phyloP scores from a whole-genome alignment of 2,329 filamentous ascomycete species.

The Alternaria viburni region DNA sequence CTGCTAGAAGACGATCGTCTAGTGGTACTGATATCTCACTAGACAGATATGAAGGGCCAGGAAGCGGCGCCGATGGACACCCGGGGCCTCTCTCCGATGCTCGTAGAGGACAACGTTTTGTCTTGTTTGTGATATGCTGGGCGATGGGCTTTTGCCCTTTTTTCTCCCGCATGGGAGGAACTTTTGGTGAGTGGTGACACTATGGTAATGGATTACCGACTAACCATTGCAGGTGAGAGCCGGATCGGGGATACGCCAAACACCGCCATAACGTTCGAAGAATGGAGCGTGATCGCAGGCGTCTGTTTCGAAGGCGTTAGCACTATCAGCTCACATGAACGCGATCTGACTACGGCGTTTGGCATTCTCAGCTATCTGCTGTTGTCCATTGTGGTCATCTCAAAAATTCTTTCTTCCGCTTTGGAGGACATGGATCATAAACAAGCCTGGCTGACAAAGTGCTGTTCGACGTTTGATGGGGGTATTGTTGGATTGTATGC shows the following conservation, averaged over 20 bases:
- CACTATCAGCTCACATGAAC: background rate
- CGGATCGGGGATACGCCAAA: constrained; percentile 6
- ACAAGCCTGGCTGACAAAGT: background rate
- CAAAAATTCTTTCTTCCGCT: constrained; percentile 1
- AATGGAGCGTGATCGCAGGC: constrained; percentile 11
- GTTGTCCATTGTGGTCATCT: constrained; percentile 9
- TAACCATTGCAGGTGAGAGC: constrained; percentile 4
- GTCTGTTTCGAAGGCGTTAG: constrained; percentile 7
- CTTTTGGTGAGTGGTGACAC: constrained; percentile 11
- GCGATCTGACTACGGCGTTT: background rate
- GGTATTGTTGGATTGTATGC: background rate
- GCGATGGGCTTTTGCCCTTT: constrained; percentile 25
- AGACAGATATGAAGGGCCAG: background rate
- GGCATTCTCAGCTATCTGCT: constrained; percentile 14
- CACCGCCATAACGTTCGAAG: constrained; percentile 8
- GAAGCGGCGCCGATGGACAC: background rate
- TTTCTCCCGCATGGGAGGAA: constrained; percentile 20
- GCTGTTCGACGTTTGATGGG: background rate
- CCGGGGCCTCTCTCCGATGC: background rate
- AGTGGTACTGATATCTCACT: background rate
- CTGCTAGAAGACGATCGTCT: background rate
- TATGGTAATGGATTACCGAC: background rate
- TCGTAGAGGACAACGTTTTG: constrained; percentile 9
- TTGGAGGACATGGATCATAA: background rate
- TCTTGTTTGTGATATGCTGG: constrained; percentile 22